Conservation (phyloP, 31 red algal species). For the Porphyra umbilicalis region DNA sequence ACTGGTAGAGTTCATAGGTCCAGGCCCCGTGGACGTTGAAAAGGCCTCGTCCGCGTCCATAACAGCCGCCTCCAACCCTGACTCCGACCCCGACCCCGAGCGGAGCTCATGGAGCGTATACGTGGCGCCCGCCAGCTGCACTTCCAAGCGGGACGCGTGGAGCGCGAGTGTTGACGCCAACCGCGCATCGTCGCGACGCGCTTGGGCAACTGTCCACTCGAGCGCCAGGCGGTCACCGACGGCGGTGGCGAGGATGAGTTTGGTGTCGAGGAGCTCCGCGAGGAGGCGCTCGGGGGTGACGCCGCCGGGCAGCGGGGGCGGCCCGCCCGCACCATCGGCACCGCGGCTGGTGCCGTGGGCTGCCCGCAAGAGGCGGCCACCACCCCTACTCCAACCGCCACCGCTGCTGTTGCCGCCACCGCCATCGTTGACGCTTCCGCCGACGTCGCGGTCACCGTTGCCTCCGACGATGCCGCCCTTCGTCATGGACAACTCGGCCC, state of each 20-base stretch:
- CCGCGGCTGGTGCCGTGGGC: too few relatives aligned
- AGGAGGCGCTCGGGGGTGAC: not conserved
- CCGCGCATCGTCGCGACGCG: not conserved
- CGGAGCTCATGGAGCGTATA: not conserved
- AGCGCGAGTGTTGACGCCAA: not conserved
- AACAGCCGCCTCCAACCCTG: too few relatives aligned
- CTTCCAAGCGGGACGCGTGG: not conserved
- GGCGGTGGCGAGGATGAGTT: not conserved
- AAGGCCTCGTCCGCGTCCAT: too few relatives aligned
- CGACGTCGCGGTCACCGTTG: not conserved
- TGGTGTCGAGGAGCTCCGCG: not conserved
- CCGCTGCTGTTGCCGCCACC: not conserved
- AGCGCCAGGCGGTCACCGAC: not conserved
- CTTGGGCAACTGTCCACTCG: not conserved
- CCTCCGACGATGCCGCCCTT: not conserved
- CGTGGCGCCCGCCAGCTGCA: not conserved
- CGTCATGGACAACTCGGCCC: not conserved
- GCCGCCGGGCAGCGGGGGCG: not conserved
- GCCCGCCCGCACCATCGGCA: not conserved
- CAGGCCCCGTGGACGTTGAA: too few relatives aligned
- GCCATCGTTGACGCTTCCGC: not conserved
- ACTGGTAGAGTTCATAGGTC: too few relatives aligned
- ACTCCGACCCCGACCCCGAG: too few relatives aligned
- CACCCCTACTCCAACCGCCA: too few relatives aligned
- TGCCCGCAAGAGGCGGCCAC: too few relatives aligned